A percentile compares a stretch with the other conserved stretches of the same genome.
These are phyloP conservation scores for Coccomyxa sp. DNA, from an alignment of 139 green algal species.

Conservation along the genomic window DNA sequence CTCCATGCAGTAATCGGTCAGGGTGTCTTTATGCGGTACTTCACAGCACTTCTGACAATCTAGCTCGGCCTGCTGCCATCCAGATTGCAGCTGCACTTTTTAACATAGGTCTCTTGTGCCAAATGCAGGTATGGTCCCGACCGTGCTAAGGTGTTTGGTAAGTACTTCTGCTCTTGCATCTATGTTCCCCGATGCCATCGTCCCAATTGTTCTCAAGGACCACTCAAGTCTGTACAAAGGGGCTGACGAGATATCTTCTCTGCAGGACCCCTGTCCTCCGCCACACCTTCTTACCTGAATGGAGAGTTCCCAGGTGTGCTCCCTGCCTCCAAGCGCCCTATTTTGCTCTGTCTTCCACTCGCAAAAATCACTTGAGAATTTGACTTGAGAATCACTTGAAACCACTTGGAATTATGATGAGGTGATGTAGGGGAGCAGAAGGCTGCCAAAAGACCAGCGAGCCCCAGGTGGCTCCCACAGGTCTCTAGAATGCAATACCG, in stretches of 20 bases:
- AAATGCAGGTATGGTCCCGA: neutral
- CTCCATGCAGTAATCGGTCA: neutral
- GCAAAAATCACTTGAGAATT: no score
- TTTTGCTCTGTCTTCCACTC: no score
- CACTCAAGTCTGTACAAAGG: neutral
- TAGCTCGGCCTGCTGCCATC: neutral
- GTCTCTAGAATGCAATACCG: no score
- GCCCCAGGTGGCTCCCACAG: no score
- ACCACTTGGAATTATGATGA: no score
- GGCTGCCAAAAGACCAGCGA: no score
- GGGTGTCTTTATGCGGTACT: no score
- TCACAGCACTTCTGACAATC: neutral
- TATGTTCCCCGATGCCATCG: constrained; percentile 52
- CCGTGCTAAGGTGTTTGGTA: neutral
- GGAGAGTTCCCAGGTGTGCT: constrained; percentile 54
- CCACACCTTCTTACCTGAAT: constrained; percentile 14
- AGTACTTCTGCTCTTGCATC: neutral
- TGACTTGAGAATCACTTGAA: no score
- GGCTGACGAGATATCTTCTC: neutral
- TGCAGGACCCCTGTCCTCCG: neutral
- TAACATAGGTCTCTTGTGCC: neutral
- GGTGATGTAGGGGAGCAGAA: neutral
- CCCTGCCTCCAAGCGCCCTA: constrained; percentile 47
- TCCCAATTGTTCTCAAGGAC: constrained; percentile 47
- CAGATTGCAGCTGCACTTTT: neutral